Percentiles rank a stretch among this genome's conserved stretches.
Evolutionary conservation across 2,329 filamentous ascomycete genomes (phyloP).

Genomic region (Fusarium nelsonii): DNA sequence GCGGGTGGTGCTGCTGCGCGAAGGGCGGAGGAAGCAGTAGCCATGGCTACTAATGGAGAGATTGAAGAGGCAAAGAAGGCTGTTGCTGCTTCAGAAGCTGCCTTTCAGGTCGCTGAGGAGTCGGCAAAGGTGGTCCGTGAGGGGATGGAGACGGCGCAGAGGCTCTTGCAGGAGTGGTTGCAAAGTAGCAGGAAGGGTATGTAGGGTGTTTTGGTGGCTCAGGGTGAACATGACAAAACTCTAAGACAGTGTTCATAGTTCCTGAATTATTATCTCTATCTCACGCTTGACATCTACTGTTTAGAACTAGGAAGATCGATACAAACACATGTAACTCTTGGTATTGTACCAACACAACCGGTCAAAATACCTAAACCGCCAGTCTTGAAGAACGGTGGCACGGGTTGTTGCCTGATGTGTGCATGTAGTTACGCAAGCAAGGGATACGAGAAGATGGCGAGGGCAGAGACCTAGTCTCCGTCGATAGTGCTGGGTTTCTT

Average conservation of each 20-base stretch:
- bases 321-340: too few species aligned
- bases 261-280: too few species aligned
- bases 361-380: too few species aligned
- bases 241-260: neutral
- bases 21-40: conserved; percentile 23
- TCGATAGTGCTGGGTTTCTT: too few species aligned
- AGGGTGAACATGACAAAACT: neutral
- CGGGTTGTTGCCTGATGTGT: too few species aligned
- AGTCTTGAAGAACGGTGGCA: too few species aligned
- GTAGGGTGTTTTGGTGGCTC: neutral
- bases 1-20: conserved; percentile 21
- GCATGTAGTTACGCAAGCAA: too few species aligned
- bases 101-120: conserved; percentile 19
- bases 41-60: conserved; percentile 27
- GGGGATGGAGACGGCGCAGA: conserved; percentile 28
- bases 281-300: too few species aligned
- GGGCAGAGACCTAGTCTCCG: too few species aligned
- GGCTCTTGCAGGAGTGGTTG: conserved; percentile 29
- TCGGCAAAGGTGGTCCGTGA: conserved; percentile 18
- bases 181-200: conserved; percentile 30
- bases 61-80: conserved; percentile 14
- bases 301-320: too few species aligned
- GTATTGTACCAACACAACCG: too few species aligned
- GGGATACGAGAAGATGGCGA: too few species aligned
- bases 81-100: conserved; percentile 22